Base-by-base conservation (phyloP, 78 protist genomes). In the Tieghemostelium lacteum region DNA sequence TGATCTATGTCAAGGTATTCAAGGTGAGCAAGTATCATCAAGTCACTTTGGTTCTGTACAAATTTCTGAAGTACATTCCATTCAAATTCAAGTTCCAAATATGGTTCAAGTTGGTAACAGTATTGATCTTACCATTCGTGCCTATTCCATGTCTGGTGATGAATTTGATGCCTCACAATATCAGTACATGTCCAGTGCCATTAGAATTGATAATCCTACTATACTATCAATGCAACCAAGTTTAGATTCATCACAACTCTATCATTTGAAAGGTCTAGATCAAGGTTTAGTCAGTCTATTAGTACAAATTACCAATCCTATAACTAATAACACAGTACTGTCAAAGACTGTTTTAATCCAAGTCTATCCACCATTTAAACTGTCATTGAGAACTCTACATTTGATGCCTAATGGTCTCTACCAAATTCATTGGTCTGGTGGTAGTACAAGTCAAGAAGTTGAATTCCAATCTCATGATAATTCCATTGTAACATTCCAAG, bases 371-470 rank as follows among this genome's bases (percentile, higher is more conserved):
- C 91, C 91, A 36, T 83, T 83, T 49, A 72, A 61, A 22, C 63
- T 83, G 7, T 83, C 91, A 22, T 78, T 78, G 58, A 58, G 42
- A 16, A 72, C 75, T 16, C 26, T 83, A 8, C 91, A 83, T 50
- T 69, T 83, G 24, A 78, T 83, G 19, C 91, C 91, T 55, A 74
- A 74, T 58, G 78, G 91, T 42, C 91, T 58, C 75, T 83, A 58
- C 73, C 91, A 83, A 83, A 52, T 83, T 24, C 91, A 83, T 28
- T 69, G 80, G 78, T 37, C 61, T 40, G 91, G 91, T 36, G 91
- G 91, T 45, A 74, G 66, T n/a, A 61, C 91, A 19, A 54, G 91
- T 60, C 91, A 83, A 58, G 91, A 69, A 22, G 71, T 83, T 1
- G n/a, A 71, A 26, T 83, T 83, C 36, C n/a, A 16, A 1, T 66